A percentile compares a stretch with the other conserved stretches of the same genome.
These are phyloP conservation scores for Lasiodiplodia gonubiensis DNA, from an alignment of 2,329 filamentous ascomycete genomes.

Conservation along the genomic window DNA sequence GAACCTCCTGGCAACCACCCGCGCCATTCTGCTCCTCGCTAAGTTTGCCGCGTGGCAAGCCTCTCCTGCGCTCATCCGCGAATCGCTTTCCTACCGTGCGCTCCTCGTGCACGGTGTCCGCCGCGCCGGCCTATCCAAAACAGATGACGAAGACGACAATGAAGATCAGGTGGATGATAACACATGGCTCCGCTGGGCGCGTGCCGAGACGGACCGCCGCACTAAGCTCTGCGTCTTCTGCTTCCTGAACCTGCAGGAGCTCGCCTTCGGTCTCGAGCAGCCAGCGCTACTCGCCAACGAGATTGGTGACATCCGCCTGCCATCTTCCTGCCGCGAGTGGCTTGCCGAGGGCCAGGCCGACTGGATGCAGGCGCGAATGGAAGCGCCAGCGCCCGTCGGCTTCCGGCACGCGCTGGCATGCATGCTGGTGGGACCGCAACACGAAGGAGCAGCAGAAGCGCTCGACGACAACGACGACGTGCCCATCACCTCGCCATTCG, in stretches of 20 bases:
- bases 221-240: slow-evolving; percentile 9
- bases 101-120: slow-evolving; percentile 9
- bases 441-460: no score
- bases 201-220: background rate
- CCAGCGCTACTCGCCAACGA: background rate
- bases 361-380: background rate
- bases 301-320: background rate
- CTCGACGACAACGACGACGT: background rate
- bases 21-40: background rate
- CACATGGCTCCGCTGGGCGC: background rate
- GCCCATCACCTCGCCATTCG: background rate
- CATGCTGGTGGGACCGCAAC: background rate
- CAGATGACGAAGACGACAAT: background rate
- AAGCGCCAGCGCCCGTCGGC: background rate
- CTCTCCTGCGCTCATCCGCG: background rate
- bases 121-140: background rate
- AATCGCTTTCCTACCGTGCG: background rate
- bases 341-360: background rate
- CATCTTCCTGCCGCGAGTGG: slow-evolving; percentile 4
- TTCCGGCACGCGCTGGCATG: background rate
- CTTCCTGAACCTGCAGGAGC: slow-evolving; percentile 7
- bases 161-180: background rate
- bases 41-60: background rate
- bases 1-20: background rate
- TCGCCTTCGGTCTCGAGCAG: background rate